Evolutionary conservation across 305 asterid species (phyloP), one percentile per base, ranked within the genome.

Genomic region (Fraxinus angustifolia): DNA sequence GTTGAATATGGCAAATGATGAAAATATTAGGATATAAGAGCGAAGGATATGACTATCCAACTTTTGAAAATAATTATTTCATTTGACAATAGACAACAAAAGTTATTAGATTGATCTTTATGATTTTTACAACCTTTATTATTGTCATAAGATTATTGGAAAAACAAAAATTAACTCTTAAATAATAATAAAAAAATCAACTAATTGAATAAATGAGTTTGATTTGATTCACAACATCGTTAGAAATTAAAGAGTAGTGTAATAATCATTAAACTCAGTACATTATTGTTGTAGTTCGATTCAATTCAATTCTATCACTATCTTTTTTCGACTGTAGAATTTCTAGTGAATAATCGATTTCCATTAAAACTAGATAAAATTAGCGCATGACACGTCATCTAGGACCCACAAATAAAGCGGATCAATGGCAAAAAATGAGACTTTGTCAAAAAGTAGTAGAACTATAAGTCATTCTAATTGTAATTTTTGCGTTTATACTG

Each of bases 311-410:
- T 42, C 4, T 45, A 11, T 2, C n/a, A 42, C 4, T 42, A 11
- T 10, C 1, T 3, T 45, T 45, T 2, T 42, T 42, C 16, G 2
- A 4, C 1, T 12, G 17, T 45, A 45, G 1, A 45, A 11, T 16
- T 50, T 50, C 3, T 1, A 0, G 2, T 4, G 7, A 36, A 0
- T 48, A 3, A 48, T 48, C 60, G 19, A 48, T 48, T 48, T 5
- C 19, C 60, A 3, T 48, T 16, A 48, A 1, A 14, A 3, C 6
- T 3, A 16, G 19, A 48, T 16, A 30, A 77, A 73, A 78, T 73
- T 73, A 88, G 83, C 84, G 89, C 75, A 84, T 38, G 86, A 77
- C 86, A 88, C 86, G 72, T 85, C 88, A 80, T 36, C 3, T 48
- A 74, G 89, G 89, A 45, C 84, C 89, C 85, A 56, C 84, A 42